Base-by-base conservation (phyloP, 352 stramenopile genomes). In the Bremia lactucae region DNA sequence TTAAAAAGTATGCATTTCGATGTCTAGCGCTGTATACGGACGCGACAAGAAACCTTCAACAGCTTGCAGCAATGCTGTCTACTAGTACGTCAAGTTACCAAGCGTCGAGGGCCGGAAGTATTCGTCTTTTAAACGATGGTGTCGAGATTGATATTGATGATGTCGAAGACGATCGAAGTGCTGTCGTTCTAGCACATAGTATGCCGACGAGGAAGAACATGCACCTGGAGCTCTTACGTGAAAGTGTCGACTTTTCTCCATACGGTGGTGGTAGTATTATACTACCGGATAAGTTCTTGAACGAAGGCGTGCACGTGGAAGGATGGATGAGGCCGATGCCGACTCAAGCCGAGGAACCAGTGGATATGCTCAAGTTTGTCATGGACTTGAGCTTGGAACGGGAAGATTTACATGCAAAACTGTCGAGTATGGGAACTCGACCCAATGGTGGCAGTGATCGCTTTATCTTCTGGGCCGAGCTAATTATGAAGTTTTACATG, bases 401-500 rank as follows among this genome's bases (percentile, higher is more conserved):
- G 14, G 74, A 90, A 41, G 74, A 87, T 9, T 6, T 23, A 16
- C 40, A 55, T 13, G 43, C 38, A 0, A 74, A 65, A 31, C 45
- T 83, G 29, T 52, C 56, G 1, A 24, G 36, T 8, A 58, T 38
- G 6, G 23, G 37, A 15, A 59, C n/a, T n/a, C n/a, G 50, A 11
- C 14, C 29, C 13, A 52, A 31, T 25, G 58, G 49, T 8, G 63
- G 19, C 20, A 79, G 66, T 28, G 75, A 91, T 38, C 65, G 81
- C 2, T 94, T 94, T 25, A 63, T 85, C 29, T 94, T 89, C 48
- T 94, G 81, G 81, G 64, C 68, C 16, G 72, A 90, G 18, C 55
- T 94, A 8, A 86, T 94, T 42, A 94, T 94, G 81, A 76, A 78
- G 25, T 94, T 86, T 38, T 94, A 88, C 49, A 94, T 94, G 81